Evolutionary conservation across 1,139 yeast species (phyloP), one percentile per base, ranked within the genome.

Genomic region (Pichia sorboxylosa): DNA sequence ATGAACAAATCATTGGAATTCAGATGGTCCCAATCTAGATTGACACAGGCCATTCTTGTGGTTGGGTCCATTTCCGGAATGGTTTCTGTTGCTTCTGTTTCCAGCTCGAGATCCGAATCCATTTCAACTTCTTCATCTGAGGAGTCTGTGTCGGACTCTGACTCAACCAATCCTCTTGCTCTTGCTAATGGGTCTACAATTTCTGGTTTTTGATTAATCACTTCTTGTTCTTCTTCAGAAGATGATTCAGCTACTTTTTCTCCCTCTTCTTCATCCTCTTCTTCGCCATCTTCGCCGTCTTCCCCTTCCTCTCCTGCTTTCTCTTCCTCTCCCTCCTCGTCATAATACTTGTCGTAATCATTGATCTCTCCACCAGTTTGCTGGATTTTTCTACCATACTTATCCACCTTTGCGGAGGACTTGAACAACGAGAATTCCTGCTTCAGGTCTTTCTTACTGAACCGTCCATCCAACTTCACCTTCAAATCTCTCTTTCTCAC

Each of bases 1-100:
- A 94, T 94, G 82, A 83, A 73, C 43, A 92, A 57, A 54, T 90
- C 98, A 10, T 73, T 74, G 0, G 97, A 82, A 33, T 74, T 69
- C 15, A 92, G 66, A 50, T 90, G 82, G 47, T 92, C 99, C 98
- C 98, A 92, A 52, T 92, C 98, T 69, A 92, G 65, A 49, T 92
- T 92, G 21, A 92, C 98, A 2, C 79, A 94, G 0, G 98, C 98
- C 51, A 92, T 66, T 5, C 82, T 62, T 24, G 62, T 60, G 0
- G 94, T 67, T 19, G 94, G 94, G 2, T 87, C 96, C 27, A 95
- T 93, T 38, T 74, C 77, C 32, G 82, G 90, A 10, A 92, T 81
- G 36, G 71, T 67, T 17, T 65, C 69, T 43, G 76, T 87, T 3
- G 63, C 44, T 40, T 74, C 83, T 10, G 38, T 45, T 9, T 43